Evolutionary conservation across 1,139 yeast genomes (phyloP).

Genomic region (Hemisphaericaspora xylanilytica): DNA sequence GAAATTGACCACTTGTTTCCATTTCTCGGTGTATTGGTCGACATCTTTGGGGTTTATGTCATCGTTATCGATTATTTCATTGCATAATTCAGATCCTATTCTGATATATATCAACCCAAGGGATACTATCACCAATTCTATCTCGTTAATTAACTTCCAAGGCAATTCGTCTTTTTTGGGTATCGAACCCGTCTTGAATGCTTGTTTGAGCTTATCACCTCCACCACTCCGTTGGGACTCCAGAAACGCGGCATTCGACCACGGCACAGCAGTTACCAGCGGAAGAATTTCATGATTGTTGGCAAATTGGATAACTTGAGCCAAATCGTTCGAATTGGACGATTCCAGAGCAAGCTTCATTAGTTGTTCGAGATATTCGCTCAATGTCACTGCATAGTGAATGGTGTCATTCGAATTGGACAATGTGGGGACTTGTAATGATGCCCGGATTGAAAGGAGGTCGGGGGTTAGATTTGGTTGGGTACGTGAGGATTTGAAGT

Average conservation of each 20-base stretch:
- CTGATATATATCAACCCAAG: slow-evolving; percentile 29
- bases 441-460: slow-evolving; percentile 18
- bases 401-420: slow-evolving; percentile 30
- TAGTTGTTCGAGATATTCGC: slow-evolving; percentile 31
- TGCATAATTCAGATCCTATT: slow-evolving; percentile 37
- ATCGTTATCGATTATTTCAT: slow-evolving; percentile 33
- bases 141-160: slow-evolving; percentile 35
- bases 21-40: slow-evolving; percentile 22
- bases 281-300: slow-evolving; percentile 3
- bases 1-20: slow-evolving; percentile 37
- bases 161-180: slow-evolving; percentile 5
- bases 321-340: slow-evolving; percentile 2
- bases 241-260: slow-evolving; percentile 14
- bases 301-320: slow-evolving; percentile 8
- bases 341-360: slow-evolving; percentile 14
- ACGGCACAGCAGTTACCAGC: slow-evolving; percentile 15
- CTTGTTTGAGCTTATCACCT: not conserved
- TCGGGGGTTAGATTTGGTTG: slow-evolving; percentile 15
- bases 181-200: not conserved
- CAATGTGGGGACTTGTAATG: slow-evolving; percentile 15
- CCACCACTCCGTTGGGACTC: not conserved
- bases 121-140: slow-evolving; percentile 26
- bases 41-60: slow-evolving; percentile 12
- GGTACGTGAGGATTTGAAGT: slow-evolving; percentile 6
- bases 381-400: slow-evolving; percentile 31